Evolutionary conservation across 2,329 filamentous ascomycete species (phyloP), one percentile per base, ranked within the genome.

Genomic region (Hymenoscyphus fraxineus): DNA sequence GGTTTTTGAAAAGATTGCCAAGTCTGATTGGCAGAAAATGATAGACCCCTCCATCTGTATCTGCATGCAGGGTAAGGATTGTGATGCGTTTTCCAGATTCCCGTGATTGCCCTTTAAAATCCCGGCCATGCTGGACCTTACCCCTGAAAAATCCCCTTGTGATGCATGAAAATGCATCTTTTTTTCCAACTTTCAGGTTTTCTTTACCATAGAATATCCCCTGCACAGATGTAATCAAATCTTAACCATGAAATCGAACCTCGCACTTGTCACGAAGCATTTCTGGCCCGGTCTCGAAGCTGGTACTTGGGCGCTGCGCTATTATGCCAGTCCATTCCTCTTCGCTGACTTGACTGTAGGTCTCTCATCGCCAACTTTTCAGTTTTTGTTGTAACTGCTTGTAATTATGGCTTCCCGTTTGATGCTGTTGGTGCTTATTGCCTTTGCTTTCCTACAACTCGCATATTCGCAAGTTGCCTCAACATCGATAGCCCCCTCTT

Each of bases 161-260:
- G n/a, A n/a, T 31, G 47, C 47, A 55, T 38, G 44, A 51, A 51
- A 44, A 10, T 51, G n/a, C 7, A 22, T 51, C 44, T 51, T 51
- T 22, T n/a, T 22, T 51, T 51, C n/a, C 47, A 61, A 56, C 47
- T 61, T 61, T 38, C 44, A 61, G 39, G 47, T 61, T 61, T 56
- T 56, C 31, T 32, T 44, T 51, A 51, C 59, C 47, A 61, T 56
- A 55, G 35, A 41, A 61, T 2, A 39, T 35, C 47, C 32, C 44
- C 44, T 51, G 44, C n/a, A 12, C n/a, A 51, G 22, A 12, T 9
- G 44, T 27, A 51, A 51, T 51, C 22, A 19, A n/a, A 51, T 51
- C 22, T 51, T n/a, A 19, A 51, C 44, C 44, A 51, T 19, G 44
- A 7, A 19, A 22, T 22, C 19, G 44, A 51, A 51, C 22, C n/a